A percentile compares a stretch with the other conserved stretches of the same genome.
These are phyloP conservation scores for Cynara cardunculus DNA, from an alignment of 129 eudicot genomes.

Conservation along the genomic window DNA sequence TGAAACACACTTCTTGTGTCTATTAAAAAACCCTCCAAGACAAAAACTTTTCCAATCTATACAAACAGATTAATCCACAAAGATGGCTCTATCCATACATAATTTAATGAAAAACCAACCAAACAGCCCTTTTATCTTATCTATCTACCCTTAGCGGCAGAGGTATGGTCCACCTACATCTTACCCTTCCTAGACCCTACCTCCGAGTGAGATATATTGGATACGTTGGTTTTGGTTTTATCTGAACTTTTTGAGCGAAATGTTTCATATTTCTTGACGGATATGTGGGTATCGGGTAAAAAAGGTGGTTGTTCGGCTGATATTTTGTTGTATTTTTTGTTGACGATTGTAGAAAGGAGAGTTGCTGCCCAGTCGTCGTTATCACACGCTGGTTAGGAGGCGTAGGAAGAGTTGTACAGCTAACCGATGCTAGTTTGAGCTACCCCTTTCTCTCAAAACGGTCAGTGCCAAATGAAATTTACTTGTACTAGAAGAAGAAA, in stretches of 20 bases:
- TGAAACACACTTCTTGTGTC: no score
- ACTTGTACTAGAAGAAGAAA: slow-evolving; percentile 62
- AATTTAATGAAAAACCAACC: no score
- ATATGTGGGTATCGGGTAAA: background rate
- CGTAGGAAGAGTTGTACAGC: slow-evolving; percentile 81
- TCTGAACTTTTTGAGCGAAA: background rate
- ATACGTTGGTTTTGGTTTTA: background rate
- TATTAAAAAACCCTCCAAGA: no score
- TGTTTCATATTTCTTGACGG: background rate
- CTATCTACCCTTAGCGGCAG: no score
- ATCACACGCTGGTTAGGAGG: slow-evolving; percentile 48
- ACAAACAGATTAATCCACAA: no score
- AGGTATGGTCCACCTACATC: no score
- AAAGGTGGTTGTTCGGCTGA: background rate
- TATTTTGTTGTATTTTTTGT: no score
- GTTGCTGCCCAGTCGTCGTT: slow-evolving; percentile 64
- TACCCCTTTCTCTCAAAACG: slow-evolving; percentile 35
- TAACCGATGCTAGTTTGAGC: slow-evolving; percentile 93
- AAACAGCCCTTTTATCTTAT: no score
- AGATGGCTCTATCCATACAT: no score
- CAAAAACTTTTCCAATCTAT: no score
- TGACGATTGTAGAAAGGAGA: slow-evolving; percentile 63
- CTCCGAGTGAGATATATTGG: background rate
- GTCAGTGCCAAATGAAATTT: slow-evolving; percentile 51
- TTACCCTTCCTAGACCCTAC: no score